Evolutionary conservation across 108 stramenopile species (phyloP).

Genomic region (Thalassiosira profunda): DNA sequence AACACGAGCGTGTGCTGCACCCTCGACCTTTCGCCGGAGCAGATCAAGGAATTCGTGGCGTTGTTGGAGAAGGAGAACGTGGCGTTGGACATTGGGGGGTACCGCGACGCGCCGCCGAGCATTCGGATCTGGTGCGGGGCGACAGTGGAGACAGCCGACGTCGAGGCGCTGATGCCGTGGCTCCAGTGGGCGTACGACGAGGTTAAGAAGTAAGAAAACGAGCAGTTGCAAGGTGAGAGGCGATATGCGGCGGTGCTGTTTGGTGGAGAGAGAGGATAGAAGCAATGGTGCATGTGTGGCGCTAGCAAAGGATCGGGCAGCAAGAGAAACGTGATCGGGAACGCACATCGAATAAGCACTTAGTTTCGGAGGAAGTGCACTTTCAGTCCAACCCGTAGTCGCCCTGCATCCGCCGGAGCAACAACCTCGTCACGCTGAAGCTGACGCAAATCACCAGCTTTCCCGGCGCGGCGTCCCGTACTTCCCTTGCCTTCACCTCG

Average conservation of each 20-base stretch:
- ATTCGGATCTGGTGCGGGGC: constrained; percentile 99
- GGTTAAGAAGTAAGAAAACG: constrained; percentile 64
- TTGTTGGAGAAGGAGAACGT: constrained; percentile 95
- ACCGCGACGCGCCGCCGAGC: constrained; percentile 99
- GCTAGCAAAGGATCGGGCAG: no score
- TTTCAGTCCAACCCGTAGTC: constrained; percentile 46
- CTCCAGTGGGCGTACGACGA: constrained; percentile 96
- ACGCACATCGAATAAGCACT: no score
- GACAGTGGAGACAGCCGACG: constrained; percentile 97
- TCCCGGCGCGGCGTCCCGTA: constrained; percentile 88
- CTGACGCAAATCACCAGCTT: constrained; percentile 89
- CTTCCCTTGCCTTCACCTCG: constrained; percentile 63
- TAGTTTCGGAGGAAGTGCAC: no score
- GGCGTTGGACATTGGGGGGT: constrained; percentile 98
- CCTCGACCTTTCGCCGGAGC: constrained; percentile 89
- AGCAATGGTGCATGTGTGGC: no score
- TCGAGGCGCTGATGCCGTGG: constrained; percentile 99
- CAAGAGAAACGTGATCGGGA: no score
- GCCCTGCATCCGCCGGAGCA: constrained; percentile 81
- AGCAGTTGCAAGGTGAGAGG: no score
- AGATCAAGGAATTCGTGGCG: constrained; percentile 96
- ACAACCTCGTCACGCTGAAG: constrained; percentile 66
- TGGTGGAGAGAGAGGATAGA: no score
- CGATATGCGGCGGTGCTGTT: no score
- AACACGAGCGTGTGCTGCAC: constrained; percentile 98